Percentiles rank a stretch among this genome's conserved stretches.
Evolutionary conservation across 2,329 filamentous ascomycete species (phyloP).

Genomic region (Aspergillus sp.): DNA sequence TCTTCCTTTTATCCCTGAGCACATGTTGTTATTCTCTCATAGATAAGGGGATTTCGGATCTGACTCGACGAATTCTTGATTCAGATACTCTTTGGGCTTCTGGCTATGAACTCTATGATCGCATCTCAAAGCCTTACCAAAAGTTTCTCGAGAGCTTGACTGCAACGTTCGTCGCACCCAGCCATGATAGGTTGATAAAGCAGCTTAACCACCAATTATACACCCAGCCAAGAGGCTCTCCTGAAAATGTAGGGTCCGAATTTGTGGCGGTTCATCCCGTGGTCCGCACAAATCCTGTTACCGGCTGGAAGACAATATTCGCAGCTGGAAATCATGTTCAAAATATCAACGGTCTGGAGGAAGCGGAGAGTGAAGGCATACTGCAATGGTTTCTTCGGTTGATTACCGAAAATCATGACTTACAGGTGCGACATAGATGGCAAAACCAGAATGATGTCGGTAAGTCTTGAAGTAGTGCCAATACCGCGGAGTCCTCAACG

Average conservation of each 20-base stretch:
- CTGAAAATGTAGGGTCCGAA: slow-evolving; percentile 54
- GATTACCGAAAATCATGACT: slow-evolving; percentile 51
- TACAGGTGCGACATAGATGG: slow-evolving; percentile 53
- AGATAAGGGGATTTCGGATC: no score
- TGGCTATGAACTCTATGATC: slow-evolving; percentile 66
- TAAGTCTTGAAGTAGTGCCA: slow-evolving; percentile 19
- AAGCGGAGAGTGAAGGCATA: slow-evolving; percentile 44
- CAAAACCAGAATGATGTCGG: slow-evolving; percentile 49
- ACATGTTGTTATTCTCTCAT: no score
- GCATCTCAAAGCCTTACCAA: slow-evolving; percentile 57
- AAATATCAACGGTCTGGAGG: slow-evolving; percentile 46
- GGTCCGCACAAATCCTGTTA: slow-evolving; percentile 64
- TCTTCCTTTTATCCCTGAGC: not conserved
- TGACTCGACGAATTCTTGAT: not conserved
- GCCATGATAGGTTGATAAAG: slow-evolving; percentile 51
- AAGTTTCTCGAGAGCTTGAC: slow-evolving; percentile 60
- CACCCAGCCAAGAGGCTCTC: slow-evolving; percentile 50
- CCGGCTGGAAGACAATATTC: slow-evolving; percentile 61
- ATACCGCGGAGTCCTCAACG: not conserved
- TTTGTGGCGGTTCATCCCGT: slow-evolving; percentile 57
- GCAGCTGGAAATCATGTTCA: slow-evolving; percentile 43
- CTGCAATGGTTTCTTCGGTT: slow-evolving; percentile 44
- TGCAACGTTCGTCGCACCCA: slow-evolving; percentile 53
- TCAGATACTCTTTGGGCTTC: slow-evolving; percentile 66
- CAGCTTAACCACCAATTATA: slow-evolving; percentile 31